Base-by-base conservation (phyloP, 2,329 filamentous ascomycete genomes). In the Botrytis deweyae region DNA sequence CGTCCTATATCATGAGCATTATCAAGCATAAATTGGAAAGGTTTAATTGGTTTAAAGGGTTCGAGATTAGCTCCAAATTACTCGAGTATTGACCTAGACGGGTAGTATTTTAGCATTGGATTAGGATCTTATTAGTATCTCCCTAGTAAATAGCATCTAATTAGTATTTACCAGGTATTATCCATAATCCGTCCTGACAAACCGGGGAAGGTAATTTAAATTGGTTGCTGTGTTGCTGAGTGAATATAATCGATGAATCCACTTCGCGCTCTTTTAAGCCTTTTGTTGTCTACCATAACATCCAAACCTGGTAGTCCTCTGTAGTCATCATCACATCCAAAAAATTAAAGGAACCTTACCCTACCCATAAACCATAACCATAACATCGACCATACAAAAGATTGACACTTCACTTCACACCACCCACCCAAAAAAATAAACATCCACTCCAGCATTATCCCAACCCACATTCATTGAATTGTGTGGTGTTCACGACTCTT, bases 381-480 rank as follows among this genome's bases (percentile, higher is more conserved):
- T 7, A 52, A 52, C 52, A 7, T 55, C n/a, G 1, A 25, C 46
- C 65, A 36, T 9, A 44, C 7, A 44, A 42, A 63, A 63, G 42
- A 52, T 10, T 44, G 68, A 63, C 55, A 55, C 62, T 70, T 58
- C 58, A 12, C 14, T 55, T 55, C 52, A 55, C 52, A 25, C 49
- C 25, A 52, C 46, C 44, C 46, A 12, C 9, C 22, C 40, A 42
- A n/a, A 62, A 18, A 18, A 6, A 46, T 29, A 44, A 46, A 46
- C 40, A 44, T 9, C 33, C 38, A 46, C 40, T 49, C 66, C 49
- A 72, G 67, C 68, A 69, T 65, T 40, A 78, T 77, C 74, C 78
- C 75, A 77, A 76, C 70, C 76, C 77, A 80, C 80, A 71, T 76
- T 80, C 80, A 76, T 79, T 80, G 52, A 70, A 77, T 73, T 75